These are phyloP conservation scores for Microcyclospora pomicola DNA, from an alignment of 2,329 filamentous ascomycete genomes.

Conservation along the genomic window DNA sequence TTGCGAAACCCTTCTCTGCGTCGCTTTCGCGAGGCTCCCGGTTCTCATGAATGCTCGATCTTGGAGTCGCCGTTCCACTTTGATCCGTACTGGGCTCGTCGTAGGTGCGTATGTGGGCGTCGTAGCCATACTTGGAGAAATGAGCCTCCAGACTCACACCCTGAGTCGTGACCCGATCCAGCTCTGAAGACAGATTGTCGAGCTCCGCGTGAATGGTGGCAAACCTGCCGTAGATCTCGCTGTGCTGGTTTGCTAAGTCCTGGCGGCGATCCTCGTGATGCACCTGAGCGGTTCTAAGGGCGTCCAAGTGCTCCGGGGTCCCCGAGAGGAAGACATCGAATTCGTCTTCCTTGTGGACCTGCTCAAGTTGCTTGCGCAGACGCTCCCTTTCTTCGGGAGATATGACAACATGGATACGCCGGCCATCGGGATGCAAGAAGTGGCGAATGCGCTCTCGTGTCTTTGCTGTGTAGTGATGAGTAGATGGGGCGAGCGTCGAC, in stretches of 20 bases:
- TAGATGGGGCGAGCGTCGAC: too few species aligned
- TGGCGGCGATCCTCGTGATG: slow-evolving; percentile 40
- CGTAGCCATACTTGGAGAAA: slow-evolving; percentile 51
- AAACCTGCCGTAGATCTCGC: slow-evolving; percentile 41
- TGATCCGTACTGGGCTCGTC: slow-evolving; percentile 12
- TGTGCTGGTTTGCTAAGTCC: slow-evolving; percentile 36
- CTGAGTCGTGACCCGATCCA: slow-evolving; percentile 41
- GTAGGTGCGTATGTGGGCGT: slow-evolving; percentile 36
- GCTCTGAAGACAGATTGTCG: slow-evolving; percentile 37
- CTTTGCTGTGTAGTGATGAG: not conserved
- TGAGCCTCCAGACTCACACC: slow-evolving; percentile 44
- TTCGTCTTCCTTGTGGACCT: slow-evolving; percentile 23
- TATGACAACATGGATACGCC: slow-evolving; percentile 41
- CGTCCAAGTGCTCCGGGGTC: slow-evolving; percentile 36
- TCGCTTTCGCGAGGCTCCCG: not conserved
- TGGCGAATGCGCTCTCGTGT: slow-evolving; percentile 34
- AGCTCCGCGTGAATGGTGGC: slow-evolving; percentile 42
- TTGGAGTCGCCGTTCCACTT: slow-evolving; percentile 11
- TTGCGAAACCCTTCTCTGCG: slow-evolving; percentile 8
- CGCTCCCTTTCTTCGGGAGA: slow-evolving; percentile 41
- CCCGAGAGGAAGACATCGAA: slow-evolving; percentile 48
- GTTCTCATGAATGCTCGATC: slow-evolving; percentile 2
- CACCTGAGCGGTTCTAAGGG: slow-evolving; percentile 37
- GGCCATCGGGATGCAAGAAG: slow-evolving; percentile 42
- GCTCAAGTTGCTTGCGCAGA: slow-evolving; percentile 32